Conservation (phyloP, 2,329 filamentous ascomycete species). For the Metarhizium rileyi region DNA sequence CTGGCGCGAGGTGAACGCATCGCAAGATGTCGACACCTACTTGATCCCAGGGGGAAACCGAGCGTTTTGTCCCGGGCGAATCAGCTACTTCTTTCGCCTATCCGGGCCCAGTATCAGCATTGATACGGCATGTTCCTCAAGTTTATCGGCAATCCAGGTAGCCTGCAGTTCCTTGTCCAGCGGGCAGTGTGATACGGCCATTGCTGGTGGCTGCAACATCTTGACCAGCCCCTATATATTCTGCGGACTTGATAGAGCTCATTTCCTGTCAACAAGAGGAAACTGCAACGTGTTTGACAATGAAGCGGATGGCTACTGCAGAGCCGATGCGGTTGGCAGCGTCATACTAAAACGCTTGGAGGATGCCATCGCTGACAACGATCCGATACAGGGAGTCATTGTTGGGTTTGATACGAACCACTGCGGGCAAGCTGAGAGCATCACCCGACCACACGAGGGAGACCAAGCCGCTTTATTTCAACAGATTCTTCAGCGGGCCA, state of each 20-base stretch:
- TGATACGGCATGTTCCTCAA: slow-evolving; percentile 70
- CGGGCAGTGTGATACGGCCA: slow-evolving; percentile 5
- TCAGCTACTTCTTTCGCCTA: slow-evolving; percentile 66
- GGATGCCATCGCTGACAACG: slow-evolving; percentile 67
- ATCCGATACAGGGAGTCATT: slow-evolving; percentile 69
- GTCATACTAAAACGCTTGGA: slow-evolving; percentile 72
- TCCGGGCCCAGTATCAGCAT: slow-evolving; percentile 62
- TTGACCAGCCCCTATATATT: slow-evolving; percentile 5
- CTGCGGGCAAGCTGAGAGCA: slow-evolving; percentile 70
- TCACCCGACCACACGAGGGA: slow-evolving; percentile 72
- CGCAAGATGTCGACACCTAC: not conserved
- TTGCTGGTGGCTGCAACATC: slow-evolving; percentile 9
- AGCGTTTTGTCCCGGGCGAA: not conserved
- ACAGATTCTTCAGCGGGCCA: slow-evolving; percentile 59
- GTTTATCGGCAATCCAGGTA: slow-evolving; percentile 53
- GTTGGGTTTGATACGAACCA: slow-evolving; percentile 70
- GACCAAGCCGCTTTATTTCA: slow-evolving; percentile 62
- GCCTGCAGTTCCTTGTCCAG: slow-evolving; percentile 7
- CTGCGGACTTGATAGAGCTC: slow-evolving; percentile 3
- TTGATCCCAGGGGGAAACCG: not conserved
- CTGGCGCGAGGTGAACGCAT: not conserved
- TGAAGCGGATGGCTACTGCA: slow-evolving; percentile 72
- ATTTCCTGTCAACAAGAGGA: slow-evolving; percentile 4
- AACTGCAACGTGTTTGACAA: slow-evolving; percentile 67
- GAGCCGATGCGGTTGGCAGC: slow-evolving; percentile 65